phyloP scores from a whole-genome alignment of 176 grass and related monocot genomes.

The Miscanthus lutarioriparius region DNA sequence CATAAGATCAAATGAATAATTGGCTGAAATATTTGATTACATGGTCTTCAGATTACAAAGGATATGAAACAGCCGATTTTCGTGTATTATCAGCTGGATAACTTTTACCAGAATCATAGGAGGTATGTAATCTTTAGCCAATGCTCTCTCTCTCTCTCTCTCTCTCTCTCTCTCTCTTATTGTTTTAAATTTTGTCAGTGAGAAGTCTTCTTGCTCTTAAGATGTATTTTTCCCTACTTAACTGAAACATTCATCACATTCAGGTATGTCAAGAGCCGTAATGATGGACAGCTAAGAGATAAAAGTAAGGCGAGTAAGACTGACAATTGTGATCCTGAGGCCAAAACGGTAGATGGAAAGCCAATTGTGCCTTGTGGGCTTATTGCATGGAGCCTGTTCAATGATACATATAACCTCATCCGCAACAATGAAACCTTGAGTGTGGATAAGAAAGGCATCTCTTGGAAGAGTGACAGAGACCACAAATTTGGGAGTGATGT shows the following conservation, averaged over 20 bases:
- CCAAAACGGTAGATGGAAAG: conserved; percentile 27
- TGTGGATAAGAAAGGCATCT: conserved; percentile 76
- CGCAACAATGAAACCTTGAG: conserved; percentile 34
- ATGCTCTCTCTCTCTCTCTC: neutral
- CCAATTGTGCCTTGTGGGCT: conserved; percentile 86
- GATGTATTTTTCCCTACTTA: conserved; percentile 22
- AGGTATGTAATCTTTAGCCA: conserved; percentile 50
- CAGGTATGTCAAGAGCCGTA: conserved; percentile 98
- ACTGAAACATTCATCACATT: conserved; percentile 11
- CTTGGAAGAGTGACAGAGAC: conserved; percentile 94
- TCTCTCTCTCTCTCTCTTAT: conserved; percentile 5
- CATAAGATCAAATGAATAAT: neutral
- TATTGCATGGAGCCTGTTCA: conserved; percentile 95
- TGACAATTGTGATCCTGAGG: conserved; percentile 68
- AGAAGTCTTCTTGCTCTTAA: conserved; percentile 5
- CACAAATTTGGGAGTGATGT: conserved; percentile 95
- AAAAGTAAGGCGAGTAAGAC: conserved; percentile 43
- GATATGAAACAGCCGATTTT: conserved; percentile 86
- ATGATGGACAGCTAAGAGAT: conserved; percentile 67
- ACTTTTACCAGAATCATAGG: conserved; percentile 98
- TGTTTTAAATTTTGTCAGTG: neutral
- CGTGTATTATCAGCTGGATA: conserved; percentile 96
- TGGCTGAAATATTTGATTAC: conserved; percentile 22
- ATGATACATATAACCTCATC: conserved; percentile 75
- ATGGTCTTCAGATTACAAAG: conserved; percentile 70